Base-by-base conservation (phyloP, 305 asterid species). In the Solanum chacoense region DNA sequence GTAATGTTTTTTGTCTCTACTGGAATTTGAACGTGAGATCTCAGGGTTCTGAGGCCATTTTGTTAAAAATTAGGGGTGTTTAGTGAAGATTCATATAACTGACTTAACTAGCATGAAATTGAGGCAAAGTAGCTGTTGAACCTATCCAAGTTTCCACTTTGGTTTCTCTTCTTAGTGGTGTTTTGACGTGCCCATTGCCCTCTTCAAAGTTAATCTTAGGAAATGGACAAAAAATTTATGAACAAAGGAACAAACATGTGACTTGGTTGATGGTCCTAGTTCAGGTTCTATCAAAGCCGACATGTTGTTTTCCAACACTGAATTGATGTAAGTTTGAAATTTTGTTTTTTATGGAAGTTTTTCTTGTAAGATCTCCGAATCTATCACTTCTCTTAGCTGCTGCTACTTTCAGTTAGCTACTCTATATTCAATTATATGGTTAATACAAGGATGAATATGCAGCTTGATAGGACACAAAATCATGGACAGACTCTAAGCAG, bases 401-500 rank as follows among this genome's bases (percentile, higher is more conserved):
- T 80, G 69, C 81, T 73, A 74, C 13, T 72, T 74, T 40, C 26
- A 24, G 36, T 40, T 80, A 26, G 26, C 85, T 40, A 26, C 38
- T 42, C 26, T 29, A 11, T 35, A 16, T 42, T 9, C 7, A 28
- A 80, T 42, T 81, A 81, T 81, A 28, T 31, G 36, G 38, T 50
- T 42, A 81, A 81, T 81, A 42, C 38, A 42, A 42, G 86, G 59
- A 45, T 42, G 86, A 80, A 80, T n/a, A 50, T 90, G 92, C 96
- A 94, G 96, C 93, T 91, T 87, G 93, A 91, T 86, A 11, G 35
- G 85, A 79, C 24, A 42, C 71, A 42, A 81, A 90, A 81, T 55
- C 91, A 84, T 55, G 91, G 89, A 69, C 89, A 89, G 80, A 92
- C 93, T 72, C 93, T 93, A 1, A 80, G 84, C 24, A 90, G 90